Base-by-base conservation (phyloP, 495 filamentous ascomycete species). In the Sabuloglossum arenarium region DNA sequence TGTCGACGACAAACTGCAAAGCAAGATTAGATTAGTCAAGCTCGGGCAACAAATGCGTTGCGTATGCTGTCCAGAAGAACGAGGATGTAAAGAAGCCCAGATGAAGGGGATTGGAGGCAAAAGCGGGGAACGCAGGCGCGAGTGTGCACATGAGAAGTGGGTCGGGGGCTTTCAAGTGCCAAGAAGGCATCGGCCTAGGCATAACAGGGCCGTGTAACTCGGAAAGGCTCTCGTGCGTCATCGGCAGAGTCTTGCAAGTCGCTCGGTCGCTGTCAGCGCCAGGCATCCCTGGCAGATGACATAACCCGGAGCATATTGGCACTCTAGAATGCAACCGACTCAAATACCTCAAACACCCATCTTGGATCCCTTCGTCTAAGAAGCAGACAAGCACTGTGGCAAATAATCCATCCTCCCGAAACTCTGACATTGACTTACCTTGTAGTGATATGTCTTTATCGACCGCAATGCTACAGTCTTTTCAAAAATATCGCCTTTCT, bases 1-100 rank as follows among this genome's bases (percentile, higher is more conserved):
- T 81, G 76, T 98, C 88, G 47, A 93, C 90, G 60, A 97, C 84
- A 69, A 94, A 97, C 86, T 94, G 65, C 54, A 19, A 31, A 23
- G 58, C 45, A 57, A 45, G 11, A 46, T n/a, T 4, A 39, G 29
- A 55, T 59, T 55, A 53, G 58, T 27, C 45, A 37, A 5, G 24
- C 6, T 1, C 47, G 6, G 16, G 14, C 34, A 39, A 16, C 14
- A 39, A 3, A n/a, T 4, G 39, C 21, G 3, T 43, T 21, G 19
- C 16, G 16, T 43, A 21, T 23, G 19, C 39, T 43, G 10, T 19
- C 19, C n/a, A 4, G 10, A n/a, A n/a, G n/a, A n/a, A n/a, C n/a
- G n/a, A 1, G 16, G 19, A 43, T 39, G 39, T 21, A 21, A 1
- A 23, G 16, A 21, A 43, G 14, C 34, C 16, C 34, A 5, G 34